Conservation (phyloP, 192 early-diverging fungal species). For the Backusella sp. region DNA sequence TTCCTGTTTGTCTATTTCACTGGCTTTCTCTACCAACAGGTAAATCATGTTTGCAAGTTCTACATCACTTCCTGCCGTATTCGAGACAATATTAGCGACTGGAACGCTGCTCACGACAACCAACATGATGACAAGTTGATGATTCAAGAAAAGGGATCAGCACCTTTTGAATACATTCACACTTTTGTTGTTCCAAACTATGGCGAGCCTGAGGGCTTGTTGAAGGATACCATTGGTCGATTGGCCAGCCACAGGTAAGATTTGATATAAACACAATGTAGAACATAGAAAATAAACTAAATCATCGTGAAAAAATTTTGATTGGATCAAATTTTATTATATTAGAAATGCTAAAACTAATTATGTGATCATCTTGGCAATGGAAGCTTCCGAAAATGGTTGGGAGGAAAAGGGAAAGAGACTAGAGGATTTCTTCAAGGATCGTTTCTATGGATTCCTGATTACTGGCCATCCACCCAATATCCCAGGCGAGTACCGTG, state of each 20-base stretch:
- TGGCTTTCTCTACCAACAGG: slow-evolving; percentile 41
- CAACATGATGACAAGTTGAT: not conserved
- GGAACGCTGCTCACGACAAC: slow-evolving; percentile 24
- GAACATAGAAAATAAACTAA: not conserved
- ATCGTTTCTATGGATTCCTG: slow-evolving; percentile 63
- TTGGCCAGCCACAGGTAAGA: slow-evolving; percentile 63
- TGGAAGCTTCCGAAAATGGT: slow-evolving; percentile 66
- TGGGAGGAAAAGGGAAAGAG: slow-evolving; percentile 50
- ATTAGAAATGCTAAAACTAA: slow-evolving; percentile 39
- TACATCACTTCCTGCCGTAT: slow-evolving; percentile 41
- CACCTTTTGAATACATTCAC: slow-evolving; percentile 44
- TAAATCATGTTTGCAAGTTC: slow-evolving; percentile 52
- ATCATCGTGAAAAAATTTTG: not conserved
- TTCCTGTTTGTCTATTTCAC: slow-evolving; percentile 46
- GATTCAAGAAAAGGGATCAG: slow-evolving; percentile 1
- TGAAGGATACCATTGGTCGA: slow-evolving; percentile 68
- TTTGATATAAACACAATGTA: slow-evolving; percentile 20
- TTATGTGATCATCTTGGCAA: slow-evolving; percentile 64
- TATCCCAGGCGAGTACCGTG: slow-evolving; percentile 71
- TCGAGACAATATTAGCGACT: slow-evolving; percentile 37
- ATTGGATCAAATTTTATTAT: slow-evolving; percentile 8
- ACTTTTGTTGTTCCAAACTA: slow-evolving; percentile 75
- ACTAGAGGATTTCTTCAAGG: slow-evolving; percentile 51
- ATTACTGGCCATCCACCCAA: slow-evolving; percentile 68
- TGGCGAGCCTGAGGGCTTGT: slow-evolving; percentile 62